Percentiles rank a stretch among this genome's conserved stretches.
Evolutionary conservation across 148 eudicot genomes (phyloP).

Genomic region (Hydrangea macrophylla): DNA sequence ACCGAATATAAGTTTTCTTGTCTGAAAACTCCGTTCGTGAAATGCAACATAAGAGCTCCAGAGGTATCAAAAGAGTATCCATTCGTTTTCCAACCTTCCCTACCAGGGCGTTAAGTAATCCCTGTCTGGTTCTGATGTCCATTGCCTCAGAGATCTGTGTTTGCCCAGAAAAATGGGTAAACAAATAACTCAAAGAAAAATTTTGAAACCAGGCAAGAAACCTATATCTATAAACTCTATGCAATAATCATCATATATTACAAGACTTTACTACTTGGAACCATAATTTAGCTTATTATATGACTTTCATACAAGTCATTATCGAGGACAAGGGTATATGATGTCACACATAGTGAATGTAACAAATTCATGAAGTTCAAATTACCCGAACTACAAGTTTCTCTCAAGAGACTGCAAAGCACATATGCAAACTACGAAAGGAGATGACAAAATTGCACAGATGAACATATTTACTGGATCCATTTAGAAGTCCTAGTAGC

Average conservation of each 20-base stretch:
- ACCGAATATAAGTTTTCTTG: conserved; percentile 92
- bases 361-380: background rate
- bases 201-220: background rate
- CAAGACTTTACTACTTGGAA: too few species aligned
- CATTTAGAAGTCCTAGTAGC: background rate
- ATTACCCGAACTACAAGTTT: background rate
- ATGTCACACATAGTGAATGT: background rate
- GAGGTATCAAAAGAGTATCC: conserved; percentile 91
- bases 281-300: background rate
- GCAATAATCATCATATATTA: background rate
- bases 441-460: background rate
- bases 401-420: background rate
- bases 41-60: conserved; percentile 88
- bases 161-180: conserved; percentile 15
- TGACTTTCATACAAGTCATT: background rate
- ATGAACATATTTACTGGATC: conserved; percentile 2
- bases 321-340: background rate
- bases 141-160: conserved; percentile 87
- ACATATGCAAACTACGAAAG: background rate
- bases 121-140: conserved; percentile 97
- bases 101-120: conserved; percentile 83
- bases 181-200: too few species aligned
- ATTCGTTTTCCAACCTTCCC: conserved; percentile 95
- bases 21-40: conserved; percentile 89
- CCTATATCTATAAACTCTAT: background rate